Evolutionary conservation across 2,329 filamentous ascomycete genomes (phyloP).

Genomic region (Botrytis pseudocinerea): DNA sequence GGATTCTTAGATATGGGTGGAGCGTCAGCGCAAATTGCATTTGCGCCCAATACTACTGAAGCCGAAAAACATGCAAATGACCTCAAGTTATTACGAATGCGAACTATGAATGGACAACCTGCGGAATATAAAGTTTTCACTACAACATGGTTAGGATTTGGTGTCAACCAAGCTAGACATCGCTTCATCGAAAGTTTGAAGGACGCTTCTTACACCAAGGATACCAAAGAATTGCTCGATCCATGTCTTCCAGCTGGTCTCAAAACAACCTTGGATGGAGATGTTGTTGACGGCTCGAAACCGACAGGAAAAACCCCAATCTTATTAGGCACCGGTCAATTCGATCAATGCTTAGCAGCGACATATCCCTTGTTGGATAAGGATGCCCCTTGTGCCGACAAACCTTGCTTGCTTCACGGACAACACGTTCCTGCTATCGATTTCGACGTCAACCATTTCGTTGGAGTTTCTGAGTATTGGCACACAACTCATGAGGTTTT

Average conservation of each 20-base stretch:
- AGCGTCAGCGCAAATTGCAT: slow-evolving; percentile 95
- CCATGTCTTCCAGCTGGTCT: slow-evolving; percentile 85
- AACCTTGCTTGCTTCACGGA: slow-evolving; percentile 86
- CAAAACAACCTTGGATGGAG: slow-evolving; percentile 70
- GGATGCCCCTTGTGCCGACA: slow-evolving; percentile 77
- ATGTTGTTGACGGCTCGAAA: slow-evolving; percentile 46
- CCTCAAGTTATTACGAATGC: slow-evolving; percentile 79
- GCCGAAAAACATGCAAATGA: slow-evolving; percentile 86
- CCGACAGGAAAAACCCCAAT: slow-evolving; percentile 49
- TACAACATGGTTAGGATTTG: slow-evolving; percentile 94
- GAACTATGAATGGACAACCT: slow-evolving; percentile 75
- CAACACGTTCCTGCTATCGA: slow-evolving; percentile 94
- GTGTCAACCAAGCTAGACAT: slow-evolving; percentile 88
- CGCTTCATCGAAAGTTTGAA: slow-evolving; percentile 80
- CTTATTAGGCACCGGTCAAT: slow-evolving; percentile 81
- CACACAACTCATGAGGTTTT: slow-evolving; percentile 97
- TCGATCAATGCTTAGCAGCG: slow-evolving; percentile 77
- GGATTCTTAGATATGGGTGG: slow-evolving; percentile 99
- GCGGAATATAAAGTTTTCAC: slow-evolving; percentile 90
- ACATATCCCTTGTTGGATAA: slow-evolving; percentile 89
- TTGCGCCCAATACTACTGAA: slow-evolving; percentile 91
- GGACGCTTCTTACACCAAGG: slow-evolving; percentile 60
- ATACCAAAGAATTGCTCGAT: slow-evolving; percentile 73
- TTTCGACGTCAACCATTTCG: slow-evolving; percentile 95
- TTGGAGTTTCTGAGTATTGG: slow-evolving; percentile 98